Evolutionary conservation across 2,329 filamentous ascomycete species (phyloP), one percentile per base, ranked within the genome.

Genomic region (Hypoxylon sp.): DNA sequence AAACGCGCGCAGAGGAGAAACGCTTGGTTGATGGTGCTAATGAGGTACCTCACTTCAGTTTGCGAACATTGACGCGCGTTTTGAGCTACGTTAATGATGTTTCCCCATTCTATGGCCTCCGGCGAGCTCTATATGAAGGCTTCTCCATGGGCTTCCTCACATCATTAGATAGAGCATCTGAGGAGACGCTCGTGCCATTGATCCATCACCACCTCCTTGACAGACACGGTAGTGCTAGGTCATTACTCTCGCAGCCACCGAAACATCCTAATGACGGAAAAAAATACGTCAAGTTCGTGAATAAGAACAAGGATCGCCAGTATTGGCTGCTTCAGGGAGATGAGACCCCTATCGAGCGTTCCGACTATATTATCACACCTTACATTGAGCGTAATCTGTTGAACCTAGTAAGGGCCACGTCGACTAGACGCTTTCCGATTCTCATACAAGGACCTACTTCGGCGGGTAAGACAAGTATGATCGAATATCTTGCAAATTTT

Each of bases 121-220:
- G 96, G 23, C 85, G 97, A 75, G 93, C 95, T 10, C 83, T 98
- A 1, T 97, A 92, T 69, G 96, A 99, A 82, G 97, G 96, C 0
- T 98, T 98, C 77, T 94, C 93, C 14, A 99, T 99, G 97, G 96
- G 94, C 53, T 99, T 99, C 76, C 82, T 98, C 62, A 99, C 97
- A 0, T 87, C 98, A 5, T 85, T 99, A 11, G 91, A 95, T 75
- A 87, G 89, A 74, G 88, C 91, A 30, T 98, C 96, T 0, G 94
- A 97, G 78, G 86, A 88, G 65, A 82, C 94, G 53, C 86, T 98
- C 3, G 83, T 91, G 50, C 93, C 94, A 1, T 81, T 97, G 25
- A 93, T 99, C 58, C 88, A 92, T 61, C 89, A 93, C 70, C 87
- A 96, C 75, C 85, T 99, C 1, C 89, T 97, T 19, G 89, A 89